Base-by-base conservation (phyloP, 2,329 filamentous ascomycete genomes). In the Didymella arachidicola region DNA sequence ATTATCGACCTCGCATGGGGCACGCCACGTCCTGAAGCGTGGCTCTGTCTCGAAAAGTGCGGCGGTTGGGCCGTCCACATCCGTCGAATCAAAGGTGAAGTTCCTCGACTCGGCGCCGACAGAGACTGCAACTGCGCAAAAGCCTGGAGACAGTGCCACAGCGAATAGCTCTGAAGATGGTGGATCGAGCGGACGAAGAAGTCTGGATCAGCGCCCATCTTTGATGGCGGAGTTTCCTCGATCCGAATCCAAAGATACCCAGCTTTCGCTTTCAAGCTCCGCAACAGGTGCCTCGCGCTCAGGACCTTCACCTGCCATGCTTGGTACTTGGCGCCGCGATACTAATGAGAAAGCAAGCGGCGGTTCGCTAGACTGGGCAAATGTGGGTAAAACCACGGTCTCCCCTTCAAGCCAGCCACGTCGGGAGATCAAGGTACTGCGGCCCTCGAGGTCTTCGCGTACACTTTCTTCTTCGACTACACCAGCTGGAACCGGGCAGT, bases 381-480 rank as follows among this genome's bases (percentile, higher is more conserved):
- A 81, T 56, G 85, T 86, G 61, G 81, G 78, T 63, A 83, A 83
- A 53, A 76, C 86, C 64, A 70, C 79, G 14, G 88, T 87, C 67
- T 75, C 78, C 25, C 87, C 88, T 25, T 55, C 65, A n/a, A 61
- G 88, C 26, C 92, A 92, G 72, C 89, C 92, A 72, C 89, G 67
- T 82, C 88, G 64, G 78, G 87, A 72, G 82, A 98, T 98, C 90
- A 98, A 97, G 80, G 89, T 97, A 1, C 82, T 98, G 51, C 92
- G 93, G 71, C 88, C 94, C 1, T 84, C 84, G 55, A 95, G 92
- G 74, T 78, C 79, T 22, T 79, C 79, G 26, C 84, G 88, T 14
- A 78, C 79, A 1, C 64, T 79, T 3, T 81, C 82, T 7, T 65
- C 67, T 2, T 70, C 67, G 11, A 63, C 60, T 14, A 59, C 66